Base-by-base conservation (phyloP, 176 grass and related monocot genomes). In the Eleusine coracana region DNA sequence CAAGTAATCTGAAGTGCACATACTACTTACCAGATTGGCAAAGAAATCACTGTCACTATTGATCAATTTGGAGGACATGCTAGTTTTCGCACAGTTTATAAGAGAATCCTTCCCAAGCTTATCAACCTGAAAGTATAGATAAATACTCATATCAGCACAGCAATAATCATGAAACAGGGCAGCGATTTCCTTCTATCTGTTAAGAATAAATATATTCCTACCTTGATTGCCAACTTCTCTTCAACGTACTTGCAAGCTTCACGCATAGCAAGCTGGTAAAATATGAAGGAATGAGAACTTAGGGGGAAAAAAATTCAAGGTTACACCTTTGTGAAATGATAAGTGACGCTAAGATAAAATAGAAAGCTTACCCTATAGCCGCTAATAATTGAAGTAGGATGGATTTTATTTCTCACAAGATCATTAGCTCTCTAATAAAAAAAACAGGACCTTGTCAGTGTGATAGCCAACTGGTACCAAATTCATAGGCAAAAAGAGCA, bases 221-320 rank as follows among this genome's bases (percentile, higher is more conserved):
- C 94, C 86, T 94, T 97, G 69, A 90, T 82, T 54, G 94, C 78
- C 49, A 94, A 81, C 59, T 94, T 97, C 83, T 97, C 94, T 66
- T 97, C 94, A 71, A 92, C 86, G 86, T 97, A 97, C 71, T 98
- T 98, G 85, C 93, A 98, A 73, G 93, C 91, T 82, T 98, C 96
- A 54, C 96, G 82, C 96, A 98, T 98, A 45, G 96, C 96, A 65
- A 98, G 89, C 96, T 98, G 85, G 60, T 81, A 89, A 29, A 86
- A 71, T 29, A 83, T 71, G 14, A 67, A 87, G 64, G 81, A 27
- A 13, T 80, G 49, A n/a, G 16, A 40, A 80, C 14, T 40, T 39
- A 10, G 81, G 67, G 67, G 31, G 31, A 34, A 34, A 34, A 34
- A 68, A 67, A 50, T 85, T 13, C 21, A 56, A 28, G 18, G 75